Evolutionary conservation across 805 yeast genomes (phyloP), one percentile per base, ranked within the genome.

Genomic region (Torulaspora microellipsoides): DNA sequence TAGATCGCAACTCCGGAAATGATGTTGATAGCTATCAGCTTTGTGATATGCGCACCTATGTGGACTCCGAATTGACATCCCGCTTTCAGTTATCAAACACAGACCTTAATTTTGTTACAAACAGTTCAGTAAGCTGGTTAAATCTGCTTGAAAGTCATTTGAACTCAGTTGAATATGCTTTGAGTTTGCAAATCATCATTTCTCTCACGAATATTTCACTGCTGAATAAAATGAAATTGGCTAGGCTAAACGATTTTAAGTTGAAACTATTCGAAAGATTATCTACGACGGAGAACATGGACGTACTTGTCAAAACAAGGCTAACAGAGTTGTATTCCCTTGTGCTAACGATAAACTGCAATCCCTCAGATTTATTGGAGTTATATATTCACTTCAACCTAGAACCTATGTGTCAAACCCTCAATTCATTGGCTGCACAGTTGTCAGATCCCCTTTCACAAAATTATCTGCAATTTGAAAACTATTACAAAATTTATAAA

Each of bases 381-480:
- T 40, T 60, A 3, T 59, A 54, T 34, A 38, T 29, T 9, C 43
- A 36, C 31, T 47, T 54, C 25, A 36, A 44, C 8, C 23, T 17
- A 2, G 28, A 34, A 6, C 31, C 25, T 15, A 28, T 47, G 27
- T 36, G 31, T 9, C 31, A 46, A 20, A 38, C 56, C 25, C 33
- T 60, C 9, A 46, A 52, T 14, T 27, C 45, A 2, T 27, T 60
- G 13, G 48, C 53, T 8, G 47, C 43, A 4, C 46, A 49, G 20
- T 27, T 54, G 13, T 44, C 52, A 1, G 58, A 59, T 36, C 49
- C 51, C 9, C 17, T 40, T n/a, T 46, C 54, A 4, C 60, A 54
- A 40, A 55, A 57, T 10, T 59, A 52, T 37, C 43, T 68, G 36
- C 58, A 52, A 15, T 58, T 68, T 36, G 61, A 61, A 13, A 59